These are phyloP conservation scores for Sphagnurus paluster DNA, from an alignment of 1,284 basidiomycete species.

Conservation along the genomic window DNA sequence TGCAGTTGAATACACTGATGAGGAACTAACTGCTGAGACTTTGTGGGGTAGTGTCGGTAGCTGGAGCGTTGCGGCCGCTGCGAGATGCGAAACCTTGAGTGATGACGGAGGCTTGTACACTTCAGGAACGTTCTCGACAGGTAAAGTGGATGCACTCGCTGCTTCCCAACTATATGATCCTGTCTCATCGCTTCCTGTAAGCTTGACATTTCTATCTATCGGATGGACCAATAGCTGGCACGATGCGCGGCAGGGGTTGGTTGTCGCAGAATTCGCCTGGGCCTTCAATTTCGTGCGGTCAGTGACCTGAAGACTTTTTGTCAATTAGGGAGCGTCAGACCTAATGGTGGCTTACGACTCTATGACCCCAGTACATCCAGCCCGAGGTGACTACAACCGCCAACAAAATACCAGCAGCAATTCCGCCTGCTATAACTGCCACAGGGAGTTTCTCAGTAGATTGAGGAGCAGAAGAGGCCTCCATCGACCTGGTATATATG, in stretches of 20 bases:
- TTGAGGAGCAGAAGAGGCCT: slow-evolving; percentile 10
- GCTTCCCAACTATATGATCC: background rate
- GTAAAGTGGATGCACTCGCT: slow-evolving; percentile 1
- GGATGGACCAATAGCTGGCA: slow-evolving; percentile 22
- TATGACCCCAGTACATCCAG: slow-evolving; percentile 55
- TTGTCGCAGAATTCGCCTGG: slow-evolving; percentile 34
- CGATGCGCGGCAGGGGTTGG: slow-evolving; percentile 15
- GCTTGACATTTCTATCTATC: slow-evolving; percentile 23
- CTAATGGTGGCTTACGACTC: no score
- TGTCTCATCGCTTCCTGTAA: slow-evolving; percentile 14
- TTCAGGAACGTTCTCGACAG: slow-evolving; percentile 6
- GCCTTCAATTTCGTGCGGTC: slow-evolving; percentile 35
- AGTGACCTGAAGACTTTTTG: slow-evolving; percentile 16
- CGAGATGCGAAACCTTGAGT: no score
- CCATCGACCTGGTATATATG: slow-evolving; percentile 30
- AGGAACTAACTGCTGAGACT: slow-evolving; percentile 33
- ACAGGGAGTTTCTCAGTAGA: slow-evolving; percentile 38
- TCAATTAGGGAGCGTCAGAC: no score
- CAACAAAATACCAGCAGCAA: slow-evolving; percentile 45
- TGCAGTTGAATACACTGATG: slow-evolving; percentile 36
- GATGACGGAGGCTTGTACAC: slow-evolving; percentile 21
- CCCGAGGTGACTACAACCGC: slow-evolving; percentile 42
- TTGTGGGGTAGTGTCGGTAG: slow-evolving; percentile 22
- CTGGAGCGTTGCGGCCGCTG: slow-evolving; percentile 1
- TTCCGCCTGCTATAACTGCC: slow-evolving; percentile 51